Evolutionary conservation across 2,329 filamentous ascomycete genomes (phyloP), one percentile per base, ranked within the genome.

Genomic region (Colletotrichum sp.): DNA sequence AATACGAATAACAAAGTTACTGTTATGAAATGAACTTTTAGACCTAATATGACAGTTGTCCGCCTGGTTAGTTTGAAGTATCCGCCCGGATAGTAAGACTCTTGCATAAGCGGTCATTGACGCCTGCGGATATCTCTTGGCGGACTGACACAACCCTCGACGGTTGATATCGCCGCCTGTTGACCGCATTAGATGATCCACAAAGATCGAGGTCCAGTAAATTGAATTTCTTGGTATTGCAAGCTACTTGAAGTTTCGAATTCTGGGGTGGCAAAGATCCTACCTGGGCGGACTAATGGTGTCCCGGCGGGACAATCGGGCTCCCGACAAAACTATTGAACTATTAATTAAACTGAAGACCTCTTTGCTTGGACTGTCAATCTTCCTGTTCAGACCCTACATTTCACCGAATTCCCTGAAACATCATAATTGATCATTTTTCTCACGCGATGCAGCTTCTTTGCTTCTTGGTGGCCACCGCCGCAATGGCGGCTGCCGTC

Each of bases 21-120:
- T 39, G 0, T 16, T 8, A 39, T 39, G 36, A 39, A 39, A 39
- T 18, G 2, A 39, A 39, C 16, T 39, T 0, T 39, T 18, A 3
- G 36, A 9, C 7, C 36, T 39, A 9, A 18, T 8, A 3, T 39
- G 1, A 39, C 0, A 39, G 36, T 8, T 39, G 4, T 39, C 0
- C 14, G 36, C 36, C 36, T 8, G 36, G 36, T 39, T 8, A 39
- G 34, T 36, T 36, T 36, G 13, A 36, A 36, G 34, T 36, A 36
- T 39, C 7, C 7, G 34, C 34, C 34, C 7, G 34, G 34, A 8
- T 39, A 39, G 36, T 39, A 39, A 39, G 16, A 39, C 36, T 39
- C 16, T 39, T 39, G 36, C 36, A 39, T 0, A 39, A 16, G 2
- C 36, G 36, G 36, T 39, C 36, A 39, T 39, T 39, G 36, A 39